Percentiles rank a stretch among this genome's conserved stretches.
These are phyloP conservation scores for Misopates orontium DNA, from an alignment of 257 asterid species.

Conservation along the genomic window DNA sequence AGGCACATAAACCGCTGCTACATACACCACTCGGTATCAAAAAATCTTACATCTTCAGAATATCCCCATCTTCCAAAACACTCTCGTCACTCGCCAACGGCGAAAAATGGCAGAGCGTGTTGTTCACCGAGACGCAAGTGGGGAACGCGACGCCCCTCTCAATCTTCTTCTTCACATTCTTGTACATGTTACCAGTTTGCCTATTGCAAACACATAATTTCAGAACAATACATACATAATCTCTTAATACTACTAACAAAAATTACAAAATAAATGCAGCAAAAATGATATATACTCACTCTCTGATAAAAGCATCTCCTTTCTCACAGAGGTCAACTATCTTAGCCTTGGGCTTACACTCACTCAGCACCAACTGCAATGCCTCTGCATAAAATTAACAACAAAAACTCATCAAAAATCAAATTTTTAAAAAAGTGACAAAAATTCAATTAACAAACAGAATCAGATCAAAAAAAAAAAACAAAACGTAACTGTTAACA, in stretches of 20 bases:
- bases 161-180: slow-evolving; percentile 93
- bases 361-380: slow-evolving; percentile 3
- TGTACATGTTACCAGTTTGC: slow-evolving; percentile 92
- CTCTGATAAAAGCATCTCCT: slow-evolving; percentile 46
- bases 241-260: no score
- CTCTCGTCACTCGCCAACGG: slow-evolving; percentile 77
- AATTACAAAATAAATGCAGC: no score
- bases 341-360: slow-evolving; percentile 13
- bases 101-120: slow-evolving; percentile 81
- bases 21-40: neutral
- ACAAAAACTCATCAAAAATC: neutral
- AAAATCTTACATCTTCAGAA: slow-evolving; percentile 76
- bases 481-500: slow-evolving; percentile 54
- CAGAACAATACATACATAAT: neutral
- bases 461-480: neutral
- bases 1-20: neutral
- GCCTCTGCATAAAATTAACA: slow-evolving; percentile 1
- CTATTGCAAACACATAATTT: slow-evolving; percentile 31
- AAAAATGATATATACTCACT: slow-evolving; percentile 41
- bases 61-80: slow-evolving; percentile 71
- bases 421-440: neutral
- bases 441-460: no score
- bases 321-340: neutral
- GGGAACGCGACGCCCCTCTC: slow-evolving; percentile 95
- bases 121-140: slow-evolving; percentile 84